These are phyloP conservation scores for Cytospora mali DNA, from an alignment of 2,329 filamentous ascomycete genomes.

Conservation along the genomic window DNA sequence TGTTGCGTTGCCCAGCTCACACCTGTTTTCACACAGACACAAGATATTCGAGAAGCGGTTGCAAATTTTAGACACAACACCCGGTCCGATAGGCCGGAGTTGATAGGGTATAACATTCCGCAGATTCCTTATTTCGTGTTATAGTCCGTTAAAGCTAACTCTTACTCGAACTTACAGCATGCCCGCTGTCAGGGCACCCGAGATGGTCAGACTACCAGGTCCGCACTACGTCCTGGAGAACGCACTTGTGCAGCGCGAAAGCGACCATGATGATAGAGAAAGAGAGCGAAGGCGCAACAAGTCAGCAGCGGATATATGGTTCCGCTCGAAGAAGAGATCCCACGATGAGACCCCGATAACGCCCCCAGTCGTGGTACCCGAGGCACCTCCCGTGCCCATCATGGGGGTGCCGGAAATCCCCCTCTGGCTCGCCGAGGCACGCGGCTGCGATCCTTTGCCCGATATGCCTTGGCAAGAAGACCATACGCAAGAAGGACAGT, in stretches of 20 bases:
- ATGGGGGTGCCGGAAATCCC: constrained; percentile 25
- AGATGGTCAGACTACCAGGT: constrained; percentile 23
- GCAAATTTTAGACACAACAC: constrained; percentile 25
- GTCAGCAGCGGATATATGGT: constrained; percentile 18
- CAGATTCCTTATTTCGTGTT: too few relatives aligned
- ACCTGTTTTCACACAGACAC: constrained; percentile 12
- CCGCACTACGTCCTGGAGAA: constrained; percentile 26
- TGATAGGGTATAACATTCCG: constrained; percentile 18
- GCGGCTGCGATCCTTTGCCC: constrained; percentile 15
- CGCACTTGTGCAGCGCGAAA: not conserved
- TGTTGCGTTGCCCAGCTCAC: not conserved
- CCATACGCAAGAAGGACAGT: not conserved
- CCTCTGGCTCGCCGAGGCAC: constrained; percentile 25
- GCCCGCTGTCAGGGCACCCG: constrained; percentile 15
- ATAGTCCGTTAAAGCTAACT: not conserved
- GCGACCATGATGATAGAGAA: constrained; percentile 7
- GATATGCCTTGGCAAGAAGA: constrained; percentile 1
- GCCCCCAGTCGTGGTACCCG: not conserved
- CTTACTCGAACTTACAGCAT: constrained; percentile 6
- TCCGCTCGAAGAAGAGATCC: constrained; percentile 7
- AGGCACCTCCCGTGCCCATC: not conserved
- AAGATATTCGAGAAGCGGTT: constrained; percentile 26
- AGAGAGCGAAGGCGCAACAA: constrained; percentile 7
- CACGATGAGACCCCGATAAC: not conserved
- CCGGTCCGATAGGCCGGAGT: constrained; percentile 22